Percentiles rank a stretch among this genome's conserved stretches.
phyloP scores from a whole-genome alignment of 352 stramenopile genomes.

The Phytophthora hibernalis region DNA sequence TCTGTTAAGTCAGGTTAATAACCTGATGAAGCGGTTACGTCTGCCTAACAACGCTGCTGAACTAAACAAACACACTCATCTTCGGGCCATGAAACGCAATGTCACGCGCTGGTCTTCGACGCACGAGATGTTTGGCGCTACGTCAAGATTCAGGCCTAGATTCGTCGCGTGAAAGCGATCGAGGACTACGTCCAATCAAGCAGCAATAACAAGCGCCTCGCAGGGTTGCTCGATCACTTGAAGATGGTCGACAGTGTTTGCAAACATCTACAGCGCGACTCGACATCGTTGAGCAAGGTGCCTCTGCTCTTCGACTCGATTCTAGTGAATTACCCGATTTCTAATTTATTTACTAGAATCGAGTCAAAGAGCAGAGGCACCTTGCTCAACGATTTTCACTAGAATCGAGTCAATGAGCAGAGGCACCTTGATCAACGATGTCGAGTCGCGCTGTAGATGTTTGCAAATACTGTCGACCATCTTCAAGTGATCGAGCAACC shows the following conservation, averaged over 20 bases:
- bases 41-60: no score
- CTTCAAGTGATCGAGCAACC: not conserved
- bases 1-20: constrained; percentile 9
- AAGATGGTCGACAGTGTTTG: constrained; percentile 32
- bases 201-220: constrained; percentile 7
- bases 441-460: constrained; percentile 19
- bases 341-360: constrained; percentile 11
- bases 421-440: constrained; percentile 18
- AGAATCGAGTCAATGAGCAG: constrained; percentile 14
- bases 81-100: no score
- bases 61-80: no score
- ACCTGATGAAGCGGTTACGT: constrained; percentile 12
- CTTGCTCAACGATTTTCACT: constrained; percentile 15
- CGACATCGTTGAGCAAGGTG: constrained; percentile 18
- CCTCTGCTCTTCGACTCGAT: constrained; percentile 13
- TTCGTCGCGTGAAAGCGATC: constrained; percentile 1
- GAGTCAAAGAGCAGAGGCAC: constrained; percentile 17
- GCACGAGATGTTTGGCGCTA: constrained; percentile 17
- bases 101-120: constrained; percentile 19
- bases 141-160: not conserved
- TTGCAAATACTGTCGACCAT: constrained; percentile 34
- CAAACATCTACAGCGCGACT: constrained; percentile 22
- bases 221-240: not conserved
- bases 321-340: constrained; percentile 27
- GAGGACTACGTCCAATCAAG: constrained; percentile 12